Evolutionary conservation across 108 stramenopile species (phyloP).

Genomic region (Thalassiosira profunda): DNA sequence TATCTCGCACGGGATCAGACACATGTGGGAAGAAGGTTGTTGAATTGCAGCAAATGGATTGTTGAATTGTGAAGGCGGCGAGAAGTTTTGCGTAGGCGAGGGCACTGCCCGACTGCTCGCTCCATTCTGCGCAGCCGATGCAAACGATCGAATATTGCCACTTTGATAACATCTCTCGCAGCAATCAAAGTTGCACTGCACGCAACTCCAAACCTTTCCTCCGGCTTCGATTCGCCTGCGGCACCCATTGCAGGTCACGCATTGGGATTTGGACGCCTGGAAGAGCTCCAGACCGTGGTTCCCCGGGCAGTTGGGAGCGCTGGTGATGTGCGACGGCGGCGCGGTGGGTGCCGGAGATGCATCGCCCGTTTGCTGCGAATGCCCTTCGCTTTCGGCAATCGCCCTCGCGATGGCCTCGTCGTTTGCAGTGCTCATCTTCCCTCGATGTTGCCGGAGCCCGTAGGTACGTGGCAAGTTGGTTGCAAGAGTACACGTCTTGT

Average conservation of each 20-base stretch:
- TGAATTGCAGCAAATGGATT: conserved; percentile 9
- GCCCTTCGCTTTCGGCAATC: conserved; percentile 42
- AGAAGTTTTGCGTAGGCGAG: conserved; percentile 2
- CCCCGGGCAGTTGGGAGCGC: conserved; percentile 23
- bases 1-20: conserved; percentile 57
- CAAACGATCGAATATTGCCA: conserved; percentile 1
- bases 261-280: conserved; percentile 23
- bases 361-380: not conserved
- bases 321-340: not conserved
- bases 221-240: conserved; percentile 7
- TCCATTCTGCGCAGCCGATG: conserved; percentile 5
- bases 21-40: conserved; percentile 50
- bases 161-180: conserved; percentile 24
- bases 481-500: too few species aligned
- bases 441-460: too few species aligned
- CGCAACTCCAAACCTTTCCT: conserved; percentile 34
- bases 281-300: conserved; percentile 33
- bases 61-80: conserved; percentile 9
- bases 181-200: conserved; percentile 34
- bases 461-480: too few species aligned
- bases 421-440: conserved; percentile 29
- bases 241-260: conserved; percentile 44
- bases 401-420: conserved; percentile 54
- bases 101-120: not conserved
- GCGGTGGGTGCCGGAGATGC: too few species aligned